These are phyloP conservation scores for Hypoxylon sp. DNA, from an alignment of 2,329 filamentous ascomycete species.

Conservation along the genomic window DNA sequence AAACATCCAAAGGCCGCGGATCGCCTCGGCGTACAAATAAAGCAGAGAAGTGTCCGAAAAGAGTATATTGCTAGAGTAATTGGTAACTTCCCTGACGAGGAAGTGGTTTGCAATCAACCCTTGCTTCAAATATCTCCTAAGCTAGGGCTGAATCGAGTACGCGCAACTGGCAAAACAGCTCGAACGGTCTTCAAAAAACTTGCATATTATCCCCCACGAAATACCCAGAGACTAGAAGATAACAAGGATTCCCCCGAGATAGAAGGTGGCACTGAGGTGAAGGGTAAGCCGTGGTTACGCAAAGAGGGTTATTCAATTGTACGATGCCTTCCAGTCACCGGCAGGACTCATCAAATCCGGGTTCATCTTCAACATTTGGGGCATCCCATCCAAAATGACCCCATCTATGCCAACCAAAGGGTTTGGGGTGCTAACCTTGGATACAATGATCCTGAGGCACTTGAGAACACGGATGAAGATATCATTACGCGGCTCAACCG, in stretches of 20 bases:
- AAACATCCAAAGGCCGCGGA: constrained; percentile 88
- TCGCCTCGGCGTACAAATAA: constrained; percentile 81
- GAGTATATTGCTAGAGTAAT: constrained; percentile 95
- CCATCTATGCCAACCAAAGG: constrained; percentile 94
- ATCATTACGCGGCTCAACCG: constrained; percentile 86
- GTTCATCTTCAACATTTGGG: constrained; percentile 96
- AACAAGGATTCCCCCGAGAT: constrained; percentile 35
- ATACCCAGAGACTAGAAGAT: constrained; percentile 29
- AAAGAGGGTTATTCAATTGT: constrained; percentile 93
- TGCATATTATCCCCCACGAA: constrained; percentile 84
- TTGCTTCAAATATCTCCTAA: constrained; percentile 96
- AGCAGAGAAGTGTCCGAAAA: constrained; percentile 86
- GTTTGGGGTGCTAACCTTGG: constrained; percentile 91
- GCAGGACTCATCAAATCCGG: constrained; percentile 93
- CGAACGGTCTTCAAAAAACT: constrained; percentile 91
- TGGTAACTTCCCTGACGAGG: constrained; percentile 91
- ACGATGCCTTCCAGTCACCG: constrained; percentile 92
- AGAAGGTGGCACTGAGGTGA: constrained; percentile 46
- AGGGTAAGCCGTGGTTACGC: constrained; percentile 61
- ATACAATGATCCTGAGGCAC: constrained; percentile 73
- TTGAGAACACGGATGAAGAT: constrained; percentile 84
- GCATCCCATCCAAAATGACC: constrained; percentile 96
- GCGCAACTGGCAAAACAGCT: constrained; percentile 91
- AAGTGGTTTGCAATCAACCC: constrained; percentile 92
- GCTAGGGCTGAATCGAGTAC: constrained; percentile 92